Evolutionary conservation across 257 asterid genomes (phyloP).

Genomic region (Echium plantagineum): DNA sequence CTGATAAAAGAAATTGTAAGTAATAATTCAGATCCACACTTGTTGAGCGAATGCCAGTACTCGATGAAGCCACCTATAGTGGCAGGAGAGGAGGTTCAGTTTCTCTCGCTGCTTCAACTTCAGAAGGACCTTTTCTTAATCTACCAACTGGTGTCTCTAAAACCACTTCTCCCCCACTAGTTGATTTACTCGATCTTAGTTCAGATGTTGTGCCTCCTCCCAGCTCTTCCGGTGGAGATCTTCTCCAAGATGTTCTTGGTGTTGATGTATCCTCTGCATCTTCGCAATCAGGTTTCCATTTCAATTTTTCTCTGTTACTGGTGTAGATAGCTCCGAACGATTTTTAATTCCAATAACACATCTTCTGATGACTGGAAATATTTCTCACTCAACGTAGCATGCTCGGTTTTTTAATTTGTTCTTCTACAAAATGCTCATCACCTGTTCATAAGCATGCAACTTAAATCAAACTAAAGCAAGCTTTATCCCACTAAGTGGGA

Average conservation of each 20-base stretch:
- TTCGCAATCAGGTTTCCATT: conserved; percentile 45
- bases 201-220: conserved; percentile 59
- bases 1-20: conserved; percentile 13
- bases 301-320: neutral
- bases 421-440: no score
- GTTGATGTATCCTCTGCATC: conserved; percentile 46
- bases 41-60: conserved; percentile 94
- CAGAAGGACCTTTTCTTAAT: conserved; percentile 58
- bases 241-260: conserved; percentile 90
- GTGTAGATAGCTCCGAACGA: no score
- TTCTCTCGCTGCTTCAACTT: conserved; percentile 63
- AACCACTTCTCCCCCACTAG: conserved; percentile 57
- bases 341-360: no score
- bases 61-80: conserved; percentile 78
- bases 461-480: no score
- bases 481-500: no score
- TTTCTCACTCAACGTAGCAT: no score
- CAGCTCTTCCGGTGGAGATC: conserved; percentile 73
- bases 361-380: no score
- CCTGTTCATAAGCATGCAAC: no score
- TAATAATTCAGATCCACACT: conserved; percentile 52
- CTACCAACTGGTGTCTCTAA: conserved; percentile 76
- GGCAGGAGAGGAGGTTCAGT: conserved; percentile 81
- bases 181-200: conserved; percentile 80
- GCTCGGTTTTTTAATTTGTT: no score